These are phyloP conservation scores for Diaporthe batatas DNA, from an alignment of 2,329 filamentous ascomycete genomes.

Conservation along the genomic window DNA sequence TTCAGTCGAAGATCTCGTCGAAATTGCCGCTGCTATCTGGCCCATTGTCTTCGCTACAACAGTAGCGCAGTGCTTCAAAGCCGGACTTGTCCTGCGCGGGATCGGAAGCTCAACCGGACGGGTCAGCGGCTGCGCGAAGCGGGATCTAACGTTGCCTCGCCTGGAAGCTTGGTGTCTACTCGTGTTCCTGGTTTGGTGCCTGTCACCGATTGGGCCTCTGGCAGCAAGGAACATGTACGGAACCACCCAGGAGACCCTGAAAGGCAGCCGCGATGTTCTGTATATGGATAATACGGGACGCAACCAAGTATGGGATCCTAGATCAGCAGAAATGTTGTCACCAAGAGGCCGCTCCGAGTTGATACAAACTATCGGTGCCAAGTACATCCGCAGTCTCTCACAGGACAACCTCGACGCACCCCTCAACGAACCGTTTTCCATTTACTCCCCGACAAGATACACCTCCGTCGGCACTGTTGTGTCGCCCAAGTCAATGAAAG, in stretches of 20 bases:
- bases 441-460: not conserved
- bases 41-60: constrained; percentile 45
- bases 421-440: not conserved
- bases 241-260: not conserved
- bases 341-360: constrained; percentile 18
- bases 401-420: not conserved
- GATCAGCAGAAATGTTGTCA: constrained; percentile 1
- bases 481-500: not conserved
- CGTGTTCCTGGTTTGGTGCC: constrained; percentile 42
- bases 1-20: constrained; percentile 39
- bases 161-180: constrained; percentile 36
- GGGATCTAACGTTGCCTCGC: constrained; percentile 31
- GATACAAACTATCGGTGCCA: constrained; percentile 22
- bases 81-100: constrained; percentile 37
- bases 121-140: constrained; percentile 36
- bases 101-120: constrained; percentile 39
- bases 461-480: not conserved
- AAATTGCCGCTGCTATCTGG: constrained; percentile 42
- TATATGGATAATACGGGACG: constrained; percentile 37
- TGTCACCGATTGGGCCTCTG: constrained; percentile 42
- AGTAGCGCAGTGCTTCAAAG: constrained; percentile 43
- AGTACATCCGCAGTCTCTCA: constrained; percentile 34
- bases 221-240: constrained; percentile 36
- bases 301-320: constrained; percentile 34
- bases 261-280: constrained; percentile 23